A percentile compares a stretch with the other conserved stretches of the same genome.
phyloP scores from a whole-genome alignment of 768 basidiomycete species.

The Termitomyces bulborhizus region DNA sequence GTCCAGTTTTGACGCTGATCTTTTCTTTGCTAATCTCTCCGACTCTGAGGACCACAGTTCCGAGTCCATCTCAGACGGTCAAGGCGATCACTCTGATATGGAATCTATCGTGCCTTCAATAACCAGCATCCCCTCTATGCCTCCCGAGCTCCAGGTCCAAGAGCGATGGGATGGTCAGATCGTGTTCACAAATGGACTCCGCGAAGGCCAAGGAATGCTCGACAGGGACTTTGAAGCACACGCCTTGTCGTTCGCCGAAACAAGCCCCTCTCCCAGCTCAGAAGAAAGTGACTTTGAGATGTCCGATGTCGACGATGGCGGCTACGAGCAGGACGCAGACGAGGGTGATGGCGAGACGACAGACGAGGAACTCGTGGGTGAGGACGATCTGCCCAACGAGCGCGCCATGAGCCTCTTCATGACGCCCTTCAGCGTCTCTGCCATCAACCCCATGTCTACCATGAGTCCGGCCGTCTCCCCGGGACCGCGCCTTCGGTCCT shows the following conservation, averaged over 20 bases:
- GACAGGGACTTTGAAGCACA: constrained; percentile 70
- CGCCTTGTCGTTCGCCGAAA: constrained; percentile 45
- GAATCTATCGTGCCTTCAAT: constrained; percentile 28
- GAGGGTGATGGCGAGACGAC: constrained; percentile 71
- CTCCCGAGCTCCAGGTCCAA: constrained; percentile 57
- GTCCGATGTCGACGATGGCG: constrained; percentile 37
- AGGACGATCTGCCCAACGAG: constrained; percentile 66
- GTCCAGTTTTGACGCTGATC: constrained; percentile 73
- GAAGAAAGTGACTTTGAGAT: constrained; percentile 50
- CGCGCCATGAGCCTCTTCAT: constrained; percentile 69
- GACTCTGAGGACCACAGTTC: constrained; percentile 38
- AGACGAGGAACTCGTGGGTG: constrained; percentile 79
- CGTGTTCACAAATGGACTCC: constrained; percentile 60
- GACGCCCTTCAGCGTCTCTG: constrained; percentile 55
- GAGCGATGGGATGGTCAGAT: constrained; percentile 75
- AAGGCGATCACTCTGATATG: constrained; percentile 38
- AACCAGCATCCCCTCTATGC: constrained; percentile 21
- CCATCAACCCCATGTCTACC: constrained; percentile 73
- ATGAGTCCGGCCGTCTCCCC: constrained; percentile 53
- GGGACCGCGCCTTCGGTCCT: constrained; percentile 26
- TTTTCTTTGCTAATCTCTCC: constrained; percentile 78
- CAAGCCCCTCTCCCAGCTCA: constrained; percentile 40
- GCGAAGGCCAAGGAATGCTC: constrained; percentile 50
- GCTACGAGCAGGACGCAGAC: constrained; percentile 41
- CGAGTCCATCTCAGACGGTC: constrained; percentile 19